Base-by-base conservation (phyloP, 148 eudicot genomes). In the Amaranthus hypochondriacus region DNA sequence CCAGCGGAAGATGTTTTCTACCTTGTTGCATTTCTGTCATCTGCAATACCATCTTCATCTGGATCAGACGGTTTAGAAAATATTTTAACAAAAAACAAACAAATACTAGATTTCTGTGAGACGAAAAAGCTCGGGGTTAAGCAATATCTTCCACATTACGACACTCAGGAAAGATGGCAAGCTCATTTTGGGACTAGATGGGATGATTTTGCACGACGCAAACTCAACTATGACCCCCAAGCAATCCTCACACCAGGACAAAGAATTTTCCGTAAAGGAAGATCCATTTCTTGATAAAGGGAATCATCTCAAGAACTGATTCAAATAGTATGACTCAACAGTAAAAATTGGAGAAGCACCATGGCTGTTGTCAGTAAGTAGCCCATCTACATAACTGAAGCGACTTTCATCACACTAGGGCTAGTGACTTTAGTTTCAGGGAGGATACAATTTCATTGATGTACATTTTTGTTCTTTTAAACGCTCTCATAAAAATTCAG, bases 231-330 rank as follows among this genome's bases (percentile, higher is more conserved):
- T 66, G 97, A 94, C 68, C 98, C 98, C 70, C 69, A 87, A 64
- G 85, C 87, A 46, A 88, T 90, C 69, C 82, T 94, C 61, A 89
- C 97, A 76, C 98, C 97, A 2, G 98, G 98, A 42, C 98, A 91
- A 53, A 79, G 86, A 77, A 94, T 94, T 61, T 94, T 94, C 83
- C 76, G 46, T 58, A 90, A 82, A 78, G 87, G 76, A 73, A 78
- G 57, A 64, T 81, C 79, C 61, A 78, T 76, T 72, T 74, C 74
- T 76, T 79, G 74, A 81, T 67, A 56, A 46, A 76, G 59, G 74
- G 43, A 49, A 68, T 43, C 51, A 54, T 50, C 61, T 55, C 21
- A 28, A 53, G 63, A 50, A 59, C 59, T 52, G 13, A 50, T 71
- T 71, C 68, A 56, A 60, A 66, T 44, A 53, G 55, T 73, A 47